These are phyloP conservation scores for Thelonectria olida DNA, from an alignment of 2,329 filamentous ascomycete genomes.

Conservation along the genomic window DNA sequence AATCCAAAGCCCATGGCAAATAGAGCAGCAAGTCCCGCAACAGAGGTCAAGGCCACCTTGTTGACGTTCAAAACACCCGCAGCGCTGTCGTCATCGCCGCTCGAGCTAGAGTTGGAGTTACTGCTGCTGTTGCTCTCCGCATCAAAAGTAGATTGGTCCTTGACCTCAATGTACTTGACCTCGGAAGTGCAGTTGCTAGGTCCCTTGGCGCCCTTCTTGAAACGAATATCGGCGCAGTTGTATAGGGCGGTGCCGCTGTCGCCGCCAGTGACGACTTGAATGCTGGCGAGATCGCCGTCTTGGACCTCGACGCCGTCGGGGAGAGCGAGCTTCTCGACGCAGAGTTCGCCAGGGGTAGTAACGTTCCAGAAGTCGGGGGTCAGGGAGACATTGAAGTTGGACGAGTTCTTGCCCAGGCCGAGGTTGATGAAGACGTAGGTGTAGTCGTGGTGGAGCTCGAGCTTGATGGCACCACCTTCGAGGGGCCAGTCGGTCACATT, in stretches of 20 bases:
- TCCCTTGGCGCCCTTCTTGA: constrained; percentile 61
- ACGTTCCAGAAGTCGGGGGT: constrained; percentile 67
- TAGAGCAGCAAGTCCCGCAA: constrained; percentile 49
- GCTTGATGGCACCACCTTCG: constrained; percentile 56
- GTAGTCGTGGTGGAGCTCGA: constrained; percentile 62
- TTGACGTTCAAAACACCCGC: constrained; percentile 37
- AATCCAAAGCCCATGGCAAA: constrained; percentile 50
- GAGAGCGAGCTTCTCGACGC: constrained; percentile 67
- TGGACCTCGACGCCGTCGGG: constrained; percentile 56
- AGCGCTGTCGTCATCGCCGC: constrained; percentile 28
- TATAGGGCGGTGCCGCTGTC: constrained; percentile 70
- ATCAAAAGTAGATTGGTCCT: constrained; percentile 38
- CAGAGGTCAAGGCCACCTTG: constrained; percentile 43
- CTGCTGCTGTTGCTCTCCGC: constrained; percentile 17
- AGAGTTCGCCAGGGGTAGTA: constrained; percentile 71
- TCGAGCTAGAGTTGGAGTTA: constrained; percentile 28
- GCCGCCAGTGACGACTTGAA: constrained; percentile 75
- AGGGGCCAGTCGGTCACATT: constrained; percentile 65
- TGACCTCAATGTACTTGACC: constrained; percentile 55
- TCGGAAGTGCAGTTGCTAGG: constrained; percentile 48
- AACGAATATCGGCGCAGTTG: constrained; percentile 79
- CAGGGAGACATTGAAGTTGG: constrained; percentile 75
- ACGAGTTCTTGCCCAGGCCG: constrained; percentile 59
- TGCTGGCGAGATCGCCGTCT: constrained; percentile 70
- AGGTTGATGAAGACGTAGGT: constrained; percentile 64